Conservation (phyloP, 768 basidiomycete species). For the Leccinum rimulosum region DNA sequence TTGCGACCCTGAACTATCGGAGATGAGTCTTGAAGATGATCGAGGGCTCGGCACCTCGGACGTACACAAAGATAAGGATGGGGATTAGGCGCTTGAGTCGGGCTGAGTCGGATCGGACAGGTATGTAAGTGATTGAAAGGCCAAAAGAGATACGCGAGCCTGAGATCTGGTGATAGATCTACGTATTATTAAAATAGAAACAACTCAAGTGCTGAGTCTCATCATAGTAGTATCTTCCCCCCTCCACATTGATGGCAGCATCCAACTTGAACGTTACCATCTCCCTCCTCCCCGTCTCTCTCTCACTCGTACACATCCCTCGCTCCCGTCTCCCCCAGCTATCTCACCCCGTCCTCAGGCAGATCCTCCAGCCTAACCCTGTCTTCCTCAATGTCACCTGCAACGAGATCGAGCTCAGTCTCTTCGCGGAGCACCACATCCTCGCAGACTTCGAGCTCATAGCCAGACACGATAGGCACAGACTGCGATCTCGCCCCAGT, state of each 20-base stretch:
- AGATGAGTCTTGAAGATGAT: background rate
- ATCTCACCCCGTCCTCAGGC: slow-evolving; percentile 60
- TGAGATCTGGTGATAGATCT: background rate
- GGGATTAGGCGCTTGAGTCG: background rate
- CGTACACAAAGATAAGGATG: slow-evolving; percentile 12
- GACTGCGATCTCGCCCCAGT: slow-evolving; percentile 41
- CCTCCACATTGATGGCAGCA: slow-evolving; percentile 24
- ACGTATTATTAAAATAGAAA: background rate
- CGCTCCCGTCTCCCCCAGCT: slow-evolving; percentile 60
- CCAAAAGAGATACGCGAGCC: background rate
- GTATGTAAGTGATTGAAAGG: background rate
- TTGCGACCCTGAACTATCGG: background rate
- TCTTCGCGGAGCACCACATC: slow-evolving; percentile 61
- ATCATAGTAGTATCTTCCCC: slow-evolving; percentile 8
- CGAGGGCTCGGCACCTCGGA: background rate
- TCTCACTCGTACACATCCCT: slow-evolving; percentile 74
- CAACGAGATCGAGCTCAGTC: slow-evolving; percentile 76
- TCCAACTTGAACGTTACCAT: slow-evolving; percentile 48
- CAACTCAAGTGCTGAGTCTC: slow-evolving; percentile 10
- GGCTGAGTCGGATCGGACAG: slow-evolving; percentile 8
- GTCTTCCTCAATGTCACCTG: slow-evolving; percentile 73
- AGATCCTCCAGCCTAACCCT: slow-evolving; percentile 64
- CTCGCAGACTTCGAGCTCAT: slow-evolving; percentile 60
- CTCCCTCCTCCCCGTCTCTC: slow-evolving; percentile 65
- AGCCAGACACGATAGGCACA: slow-evolving; percentile 54